Percentiles rank a stretch among this genome's conserved stretches.
Evolutionary conservation across 192 early-diverging fungal species (phyloP).

Genomic region (Umbelopsis vinacea): DNA sequence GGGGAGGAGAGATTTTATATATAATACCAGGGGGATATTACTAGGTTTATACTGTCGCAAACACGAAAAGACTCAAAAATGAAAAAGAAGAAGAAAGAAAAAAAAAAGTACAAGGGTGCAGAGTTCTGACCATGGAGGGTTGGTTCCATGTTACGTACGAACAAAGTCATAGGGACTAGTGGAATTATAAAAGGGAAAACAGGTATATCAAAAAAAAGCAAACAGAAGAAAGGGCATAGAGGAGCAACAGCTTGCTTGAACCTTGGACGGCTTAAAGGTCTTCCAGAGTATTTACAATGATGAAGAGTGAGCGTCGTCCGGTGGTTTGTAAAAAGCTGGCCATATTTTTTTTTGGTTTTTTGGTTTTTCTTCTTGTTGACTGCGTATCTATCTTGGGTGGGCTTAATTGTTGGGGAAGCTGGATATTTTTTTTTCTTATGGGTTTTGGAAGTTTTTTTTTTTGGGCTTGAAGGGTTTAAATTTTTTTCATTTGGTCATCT

Average conservation of each 20-base stretch:
- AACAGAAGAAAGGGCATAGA: background rate
- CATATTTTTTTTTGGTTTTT: background rate
- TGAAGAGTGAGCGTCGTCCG: background rate
- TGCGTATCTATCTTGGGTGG: constrained; percentile 17
- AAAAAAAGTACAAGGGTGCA: constrained; percentile 2
- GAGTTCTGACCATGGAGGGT: background rate
- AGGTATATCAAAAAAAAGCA: constrained; percentile 19
- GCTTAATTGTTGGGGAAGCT: background rate
- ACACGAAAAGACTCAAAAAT: background rate
- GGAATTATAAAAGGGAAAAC: background rate
- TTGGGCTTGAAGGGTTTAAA: background rate
- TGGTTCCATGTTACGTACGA: too few relatives aligned
- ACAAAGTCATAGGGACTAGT: background rate
- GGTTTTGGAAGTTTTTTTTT: background rate
- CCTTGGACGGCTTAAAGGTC: background rate
- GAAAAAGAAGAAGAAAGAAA: background rate
- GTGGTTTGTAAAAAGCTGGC: background rate
- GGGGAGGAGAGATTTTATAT: too few relatives aligned
- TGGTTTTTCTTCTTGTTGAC: background rate
- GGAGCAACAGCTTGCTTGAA: background rate
- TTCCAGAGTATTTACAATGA: constrained; percentile 22
- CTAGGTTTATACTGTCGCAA: constrained; percentile 11
- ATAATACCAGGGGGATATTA: constrained; percentile 9
- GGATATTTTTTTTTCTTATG: background rate
- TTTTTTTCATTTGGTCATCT: background rate